phyloP scores from a whole-genome alignment of 1,284 basidiomycete genomes.

The Malassezia equina region DNA sequence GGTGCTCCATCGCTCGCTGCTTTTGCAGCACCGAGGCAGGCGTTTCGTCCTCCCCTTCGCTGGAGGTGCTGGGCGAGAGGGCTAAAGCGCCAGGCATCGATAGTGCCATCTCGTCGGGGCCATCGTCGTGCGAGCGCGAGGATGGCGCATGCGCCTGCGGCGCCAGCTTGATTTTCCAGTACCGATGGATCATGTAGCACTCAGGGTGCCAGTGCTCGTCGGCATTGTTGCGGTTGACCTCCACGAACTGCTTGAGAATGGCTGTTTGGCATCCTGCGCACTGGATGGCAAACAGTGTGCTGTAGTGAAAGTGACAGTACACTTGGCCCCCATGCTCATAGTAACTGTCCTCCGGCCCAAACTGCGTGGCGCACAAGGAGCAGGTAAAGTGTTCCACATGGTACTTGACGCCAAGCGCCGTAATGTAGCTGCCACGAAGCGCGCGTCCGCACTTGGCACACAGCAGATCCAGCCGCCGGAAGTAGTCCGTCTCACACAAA shows the following conservation, averaged over 20 bases:
- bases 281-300: slow-evolving; percentile 93
- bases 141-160: slow-evolving; percentile 11
- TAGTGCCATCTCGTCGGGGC: not conserved
- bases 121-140: not conserved
- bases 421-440: slow-evolving; percentile 93
- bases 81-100: slow-evolving; percentile 6
- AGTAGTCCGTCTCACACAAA: slow-evolving; percentile 87
- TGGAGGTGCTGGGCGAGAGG: slow-evolving; percentile 48
- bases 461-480: slow-evolving; percentile 85
- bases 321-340: slow-evolving; percentile 95
- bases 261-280: slow-evolving; percentile 95
- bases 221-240: slow-evolving; percentile 93
- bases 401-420: slow-evolving; percentile 97
- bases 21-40: slow-evolving; percentile 76
- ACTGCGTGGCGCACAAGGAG: slow-evolving; percentile 86
- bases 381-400: slow-evolving; percentile 99
- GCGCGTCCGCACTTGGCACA: slow-evolving; percentile 92
- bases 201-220: slow-evolving; percentile 99
- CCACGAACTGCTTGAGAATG: slow-evolving; percentile 99
- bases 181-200: slow-evolving; percentile 99
- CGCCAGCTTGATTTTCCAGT: slow-evolving; percentile 92
- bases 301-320: slow-evolving; percentile 70
- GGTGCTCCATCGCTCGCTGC: slow-evolving; percentile 88
- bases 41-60: slow-evolving; percentile 61
- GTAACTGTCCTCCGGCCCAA: slow-evolving; percentile 96